phyloP scores from a whole-genome alignment of 805 yeast genomes.

The Wickerhamomyces hampshirensis region DNA sequence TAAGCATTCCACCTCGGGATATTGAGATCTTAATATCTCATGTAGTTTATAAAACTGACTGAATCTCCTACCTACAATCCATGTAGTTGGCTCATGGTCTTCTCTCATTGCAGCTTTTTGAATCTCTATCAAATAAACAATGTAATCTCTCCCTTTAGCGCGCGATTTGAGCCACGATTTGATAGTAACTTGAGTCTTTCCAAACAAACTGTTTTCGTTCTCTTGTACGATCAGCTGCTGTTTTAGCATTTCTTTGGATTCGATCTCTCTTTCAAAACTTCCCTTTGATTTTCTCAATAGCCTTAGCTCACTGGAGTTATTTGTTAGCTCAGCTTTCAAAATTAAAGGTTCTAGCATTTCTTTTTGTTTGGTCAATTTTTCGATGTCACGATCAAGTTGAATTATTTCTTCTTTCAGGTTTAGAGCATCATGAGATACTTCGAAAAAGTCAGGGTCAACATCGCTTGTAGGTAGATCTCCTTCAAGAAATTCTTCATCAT shows the following conservation, averaged over 20 bases:
- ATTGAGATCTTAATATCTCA: slow-evolving; percentile 51
- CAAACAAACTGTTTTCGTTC: slow-evolving; percentile 70
- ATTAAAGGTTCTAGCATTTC: slow-evolving; percentile 62
- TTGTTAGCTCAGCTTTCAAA: slow-evolving; percentile 79
- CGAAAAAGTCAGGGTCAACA: slow-evolving; percentile 32
- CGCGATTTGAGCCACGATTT: slow-evolving; percentile 43
- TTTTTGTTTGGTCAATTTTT: slow-evolving; percentile 54
- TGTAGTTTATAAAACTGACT: slow-evolving; percentile 77
- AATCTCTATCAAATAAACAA: slow-evolving; percentile 73
- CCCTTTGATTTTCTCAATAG: slow-evolving; percentile 62
- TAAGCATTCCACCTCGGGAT: slow-evolving; percentile 49
- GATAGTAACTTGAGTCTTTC: slow-evolving; percentile 52
- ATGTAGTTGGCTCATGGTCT: slow-evolving; percentile 54
- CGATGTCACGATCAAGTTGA: slow-evolving; percentile 52
- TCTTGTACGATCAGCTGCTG: slow-evolving; percentile 84
- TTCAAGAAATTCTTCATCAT: slow-evolving; percentile 15
- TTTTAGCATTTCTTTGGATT: slow-evolving; percentile 62
- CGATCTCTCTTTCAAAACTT: slow-evolving; percentile 68
- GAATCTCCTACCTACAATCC: slow-evolving; percentile 89
- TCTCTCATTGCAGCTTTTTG: slow-evolving; percentile 43
- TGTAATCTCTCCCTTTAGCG: slow-evolving; percentile 56
- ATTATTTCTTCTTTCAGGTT: slow-evolving; percentile 63
- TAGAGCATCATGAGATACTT: slow-evolving; percentile 68
- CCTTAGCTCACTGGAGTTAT: slow-evolving; percentile 63
- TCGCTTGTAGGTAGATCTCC: no score